Percentiles rank a stretch among this genome's conserved stretches.
These are phyloP conservation scores for Nicotiana otophora DNA, from an alignment of 257 asterid species.

Conservation along the genomic window DNA sequence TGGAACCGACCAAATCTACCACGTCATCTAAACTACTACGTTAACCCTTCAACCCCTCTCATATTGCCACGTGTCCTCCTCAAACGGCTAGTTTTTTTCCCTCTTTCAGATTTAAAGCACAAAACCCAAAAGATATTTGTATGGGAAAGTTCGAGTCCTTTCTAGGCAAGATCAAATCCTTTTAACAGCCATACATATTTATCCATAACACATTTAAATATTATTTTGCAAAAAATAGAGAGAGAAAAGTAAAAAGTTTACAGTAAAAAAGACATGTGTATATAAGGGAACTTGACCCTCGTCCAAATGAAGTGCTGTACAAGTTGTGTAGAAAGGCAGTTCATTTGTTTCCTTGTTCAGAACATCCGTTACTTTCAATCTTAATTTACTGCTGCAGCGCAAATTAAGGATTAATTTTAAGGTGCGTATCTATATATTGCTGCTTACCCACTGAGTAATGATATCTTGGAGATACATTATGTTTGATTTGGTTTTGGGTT, in stretches of 20 bases:
- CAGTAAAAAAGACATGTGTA: not conserved
- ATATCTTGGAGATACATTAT: not conserved
- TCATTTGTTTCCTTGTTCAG: conserved; percentile 32
- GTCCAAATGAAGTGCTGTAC: not conserved
- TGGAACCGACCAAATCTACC: conserved; percentile 43
- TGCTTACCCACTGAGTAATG: not conserved
- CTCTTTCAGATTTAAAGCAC: not conserved
- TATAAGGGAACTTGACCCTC: not conserved
- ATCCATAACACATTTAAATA: not conserved
- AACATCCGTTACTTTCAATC: conserved; percentile 36
- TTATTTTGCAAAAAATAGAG: not conserved
- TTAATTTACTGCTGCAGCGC: conserved; percentile 13
- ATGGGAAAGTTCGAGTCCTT: conserved; percentile 25
- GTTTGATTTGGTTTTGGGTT: not conserved
- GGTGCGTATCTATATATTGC: conserved; percentile 6
- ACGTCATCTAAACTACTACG: conserved; percentile 29
- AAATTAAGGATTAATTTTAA: conserved; percentile 11
- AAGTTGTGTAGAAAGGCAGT: conserved; percentile 27
- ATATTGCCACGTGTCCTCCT: conserved; percentile 26
- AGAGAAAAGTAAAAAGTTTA: not conserved
- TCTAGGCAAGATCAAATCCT: conserved; percentile 17
- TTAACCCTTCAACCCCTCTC: conserved; percentile 22
- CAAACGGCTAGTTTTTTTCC: conserved; percentile 53
- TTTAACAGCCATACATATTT: not conserved
- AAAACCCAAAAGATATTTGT: conserved; percentile 6